phyloP scores from a whole-genome alignment of 1,284 basidiomycete species.

The Ustilago trichophora region DNA sequence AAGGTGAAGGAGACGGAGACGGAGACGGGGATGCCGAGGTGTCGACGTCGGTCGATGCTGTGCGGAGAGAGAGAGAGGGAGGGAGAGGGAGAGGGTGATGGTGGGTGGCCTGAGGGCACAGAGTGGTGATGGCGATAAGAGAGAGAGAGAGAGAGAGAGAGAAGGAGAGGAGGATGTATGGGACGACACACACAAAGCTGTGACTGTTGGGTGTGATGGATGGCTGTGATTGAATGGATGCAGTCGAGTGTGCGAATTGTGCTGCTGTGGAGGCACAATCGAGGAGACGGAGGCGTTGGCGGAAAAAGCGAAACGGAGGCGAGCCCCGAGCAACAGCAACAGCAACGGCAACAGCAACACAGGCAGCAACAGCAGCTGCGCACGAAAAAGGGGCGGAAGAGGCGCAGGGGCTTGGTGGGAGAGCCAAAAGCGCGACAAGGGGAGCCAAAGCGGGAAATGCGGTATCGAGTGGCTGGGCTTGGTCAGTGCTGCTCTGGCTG shows the following conservation, averaged over 20 bases:
- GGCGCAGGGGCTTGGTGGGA: constrained; percentile 11
- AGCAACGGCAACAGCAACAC: too few relatives aligned
- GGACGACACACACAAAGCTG: too few relatives aligned
- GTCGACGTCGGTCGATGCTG: neutral
- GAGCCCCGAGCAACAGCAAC: too few relatives aligned
- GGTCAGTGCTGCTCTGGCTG: too few relatives aligned
- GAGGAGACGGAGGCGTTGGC: neutral
- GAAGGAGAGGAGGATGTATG: too few relatives aligned
- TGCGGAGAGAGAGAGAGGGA: neutral
- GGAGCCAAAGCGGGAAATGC: neutral
- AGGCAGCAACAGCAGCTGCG: too few relatives aligned
- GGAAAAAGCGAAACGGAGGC: neutral
- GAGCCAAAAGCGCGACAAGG: too few relatives aligned
- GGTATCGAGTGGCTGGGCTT: neutral
- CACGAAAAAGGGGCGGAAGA: constrained; percentile 5
- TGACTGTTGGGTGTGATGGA: too few relatives aligned
- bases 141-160: too few relatives aligned
- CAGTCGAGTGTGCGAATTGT: neutral
- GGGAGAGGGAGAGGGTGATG: neutral
- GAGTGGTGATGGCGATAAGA: neutral
- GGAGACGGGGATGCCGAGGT: neutral
- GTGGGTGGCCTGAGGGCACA: neutral
- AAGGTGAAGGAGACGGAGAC: neutral
- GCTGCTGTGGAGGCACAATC: constrained; percentile 2
- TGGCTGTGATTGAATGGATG: neutral